A percentile compares a stretch with the other conserved stretches of the same genome.
Conservation (phyloP, 768 basidiomycete genomes). For the Kwoniella mangroviensis region DNA sequence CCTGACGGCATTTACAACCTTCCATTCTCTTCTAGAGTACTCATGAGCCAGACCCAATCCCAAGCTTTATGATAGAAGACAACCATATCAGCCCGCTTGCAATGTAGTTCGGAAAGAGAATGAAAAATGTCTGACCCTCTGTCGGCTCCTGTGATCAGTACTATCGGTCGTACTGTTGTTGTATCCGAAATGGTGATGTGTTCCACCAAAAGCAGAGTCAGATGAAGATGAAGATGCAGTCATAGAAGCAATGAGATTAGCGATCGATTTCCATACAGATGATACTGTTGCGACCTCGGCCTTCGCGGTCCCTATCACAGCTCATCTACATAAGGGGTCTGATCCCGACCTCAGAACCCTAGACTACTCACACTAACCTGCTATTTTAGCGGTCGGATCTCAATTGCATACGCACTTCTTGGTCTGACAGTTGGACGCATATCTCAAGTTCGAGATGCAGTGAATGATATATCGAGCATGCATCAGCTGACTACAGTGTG, state of each 20-base stretch:
- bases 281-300: too few relatives aligned
- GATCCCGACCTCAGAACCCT: too few relatives aligned
- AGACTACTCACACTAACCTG: too few relatives aligned
- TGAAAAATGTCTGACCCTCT: conserved; percentile 11
- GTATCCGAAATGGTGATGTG: neutral
- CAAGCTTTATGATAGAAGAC: neutral
- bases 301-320: too few relatives aligned
- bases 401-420: too few relatives aligned
- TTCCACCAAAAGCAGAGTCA: neutral
- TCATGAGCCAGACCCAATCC: conserved; percentile 10
- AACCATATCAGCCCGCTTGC: neutral
- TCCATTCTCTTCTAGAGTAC: conserved; percentile 2
- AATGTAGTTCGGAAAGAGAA: neutral
- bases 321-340: too few relatives aligned
- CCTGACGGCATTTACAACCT: conserved; percentile 24
- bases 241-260: neutral
- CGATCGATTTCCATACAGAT: too few relatives aligned
- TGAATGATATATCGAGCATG: too few relatives aligned
- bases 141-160: conserved; percentile 26
- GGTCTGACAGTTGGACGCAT: too few relatives aligned
- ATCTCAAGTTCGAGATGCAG: too few relatives aligned
- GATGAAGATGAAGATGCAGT: neutral
- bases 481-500: neutral
- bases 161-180: neutral
- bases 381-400: too few relatives aligned